Base-by-base conservation (phyloP, 2,329 filamentous ascomycete genomes). In the Tympanopsis confertula region DNA sequence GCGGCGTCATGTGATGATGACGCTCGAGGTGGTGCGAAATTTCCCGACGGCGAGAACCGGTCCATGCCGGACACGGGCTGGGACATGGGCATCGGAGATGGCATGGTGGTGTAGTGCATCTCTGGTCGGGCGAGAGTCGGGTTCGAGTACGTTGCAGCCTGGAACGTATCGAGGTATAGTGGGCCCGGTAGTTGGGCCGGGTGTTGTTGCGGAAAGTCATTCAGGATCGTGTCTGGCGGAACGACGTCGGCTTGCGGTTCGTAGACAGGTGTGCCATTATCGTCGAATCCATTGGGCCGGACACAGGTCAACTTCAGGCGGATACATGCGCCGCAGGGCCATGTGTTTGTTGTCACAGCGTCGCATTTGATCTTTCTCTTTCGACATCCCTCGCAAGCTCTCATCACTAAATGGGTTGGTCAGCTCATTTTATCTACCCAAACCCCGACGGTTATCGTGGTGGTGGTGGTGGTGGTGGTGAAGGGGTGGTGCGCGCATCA, bases 281-380 rank as follows among this genome's bases (percentile, higher is more conserved):
- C 22, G n/a, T 26, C 22, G 22, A 26, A 26, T n/a, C 87, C 80
- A 40, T 86, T 87, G 3, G 89, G 91, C 35, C 87, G 86, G 19
- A 95, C 81, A 57, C 91, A 96, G 51, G 91, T 85, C 42, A 95
- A 73, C 65, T 95, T 95, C 44, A 96, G 68, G 36, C 89, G 78
- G 44, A 88, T 82, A 57, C 89, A 96, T 24, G 91, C 86, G 29
- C 88, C 91, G 59, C 89, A 96, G 19, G 91, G 91, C 89, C 89
- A 96, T 28, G 86, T 87, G 58, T 96, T 95, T 29, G 88, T 95
- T 13, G 89, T 94, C 17, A 89, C 89, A 38, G 89, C 87, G 64
- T 96, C 89, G 63, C 89, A 96, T 59, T 94, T 94, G 56, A 96
- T 96, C 62, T 96, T 96, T 52, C 89, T 78, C 59, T 87, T 81